These are phyloP conservation scores for Cryptosporidium xiaoi DNA, from an alignment of 169 alveolate species.

Conservation along the genomic window DNA sequence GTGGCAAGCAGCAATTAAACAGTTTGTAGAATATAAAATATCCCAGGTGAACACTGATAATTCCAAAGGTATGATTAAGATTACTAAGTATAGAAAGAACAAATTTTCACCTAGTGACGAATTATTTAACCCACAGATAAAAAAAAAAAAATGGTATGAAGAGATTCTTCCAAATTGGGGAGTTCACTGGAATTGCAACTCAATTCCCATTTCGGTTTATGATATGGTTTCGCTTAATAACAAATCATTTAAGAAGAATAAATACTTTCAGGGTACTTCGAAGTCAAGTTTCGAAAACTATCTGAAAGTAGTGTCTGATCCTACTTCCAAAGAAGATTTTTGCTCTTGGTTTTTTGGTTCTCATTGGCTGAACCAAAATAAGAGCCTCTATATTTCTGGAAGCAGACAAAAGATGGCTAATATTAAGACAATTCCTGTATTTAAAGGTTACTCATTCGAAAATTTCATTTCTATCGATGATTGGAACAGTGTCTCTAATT, in stretches of 20 bases:
- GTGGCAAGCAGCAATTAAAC: slow-evolving; percentile 62
- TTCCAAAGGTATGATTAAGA: slow-evolving; percentile 2
- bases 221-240: neutral
- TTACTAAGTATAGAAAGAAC: slow-evolving; percentile 10
- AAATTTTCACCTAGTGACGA: neutral
- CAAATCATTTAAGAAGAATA: slow-evolving; percentile 9
- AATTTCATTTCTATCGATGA: slow-evolving; percentile 7
- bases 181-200: slow-evolving; percentile 58
- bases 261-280: neutral
- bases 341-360: slow-evolving; percentile 58
- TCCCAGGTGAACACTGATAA: neutral
- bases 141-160: slow-evolving; percentile 39
- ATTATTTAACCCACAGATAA: neutral
- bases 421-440: slow-evolving; percentile 18
- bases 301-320: slow-evolving; percentile 3
- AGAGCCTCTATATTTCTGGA: slow-evolving; percentile 33
- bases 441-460: slow-evolving; percentile 38
- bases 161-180: slow-evolving; percentile 72
- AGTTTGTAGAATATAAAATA: slow-evolving; percentile 40
- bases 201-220: slow-evolving; percentile 56
- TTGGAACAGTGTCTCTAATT: slow-evolving; percentile 40
- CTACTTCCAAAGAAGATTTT: slow-evolving; percentile 8
- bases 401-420: slow-evolving; percentile 4
- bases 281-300: neutral
- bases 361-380: slow-evolving; percentile 62